phyloP scores from a whole-genome alignment of 768 basidiomycete genomes.

The Pleurotus ostreatus region DNA sequence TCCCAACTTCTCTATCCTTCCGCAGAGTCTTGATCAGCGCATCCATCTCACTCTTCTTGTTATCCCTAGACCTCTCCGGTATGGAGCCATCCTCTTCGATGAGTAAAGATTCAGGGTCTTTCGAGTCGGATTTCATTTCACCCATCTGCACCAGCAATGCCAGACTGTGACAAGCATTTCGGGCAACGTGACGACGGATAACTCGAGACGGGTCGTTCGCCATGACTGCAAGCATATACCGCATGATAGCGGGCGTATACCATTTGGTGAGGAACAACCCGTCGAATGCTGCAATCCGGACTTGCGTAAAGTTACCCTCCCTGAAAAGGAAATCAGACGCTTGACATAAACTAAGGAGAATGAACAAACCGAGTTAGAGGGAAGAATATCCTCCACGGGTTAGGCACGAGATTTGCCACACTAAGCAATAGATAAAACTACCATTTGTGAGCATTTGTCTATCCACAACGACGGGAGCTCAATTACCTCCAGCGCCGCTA shows the following conservation, averaged over 20 bases:
- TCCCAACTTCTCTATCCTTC: conserved; percentile 82
- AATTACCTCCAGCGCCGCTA: conserved; percentile 84
- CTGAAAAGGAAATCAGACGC: conserved; percentile 33
- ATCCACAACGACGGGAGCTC: neutral
- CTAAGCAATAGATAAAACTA: conserved; percentile 82
- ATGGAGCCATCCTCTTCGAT: conserved; percentile 84
- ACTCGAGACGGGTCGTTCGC: conserved; percentile 79
- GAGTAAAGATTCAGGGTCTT: conserved; percentile 72
- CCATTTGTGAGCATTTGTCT: conserved; percentile 4
- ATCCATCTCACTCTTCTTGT: conserved; percentile 80
- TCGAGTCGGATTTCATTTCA: conserved; percentile 74
- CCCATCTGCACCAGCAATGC: conserved; percentile 85
- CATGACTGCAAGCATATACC: conserved; percentile 85
- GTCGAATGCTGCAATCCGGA: conserved; percentile 92
- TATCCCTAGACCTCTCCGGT: conserved; percentile 67
- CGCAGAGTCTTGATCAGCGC: conserved; percentile 81
- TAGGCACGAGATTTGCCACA: conserved; percentile 72
- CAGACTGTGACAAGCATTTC: conserved; percentile 81
- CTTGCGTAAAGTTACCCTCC: conserved; percentile 90
- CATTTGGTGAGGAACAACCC: conserved; percentile 87
- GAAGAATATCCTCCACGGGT: conserved; percentile 75
- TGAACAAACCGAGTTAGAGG: conserved; percentile 76
- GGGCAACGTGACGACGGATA: conserved; percentile 84
- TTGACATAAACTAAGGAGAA: conserved; percentile 7
- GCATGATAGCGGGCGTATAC: conserved; percentile 81